These are phyloP conservation scores for Daldinia caldariorum DNA, from an alignment of 495 filamentous ascomycete genomes.

Conservation along the genomic window DNA sequence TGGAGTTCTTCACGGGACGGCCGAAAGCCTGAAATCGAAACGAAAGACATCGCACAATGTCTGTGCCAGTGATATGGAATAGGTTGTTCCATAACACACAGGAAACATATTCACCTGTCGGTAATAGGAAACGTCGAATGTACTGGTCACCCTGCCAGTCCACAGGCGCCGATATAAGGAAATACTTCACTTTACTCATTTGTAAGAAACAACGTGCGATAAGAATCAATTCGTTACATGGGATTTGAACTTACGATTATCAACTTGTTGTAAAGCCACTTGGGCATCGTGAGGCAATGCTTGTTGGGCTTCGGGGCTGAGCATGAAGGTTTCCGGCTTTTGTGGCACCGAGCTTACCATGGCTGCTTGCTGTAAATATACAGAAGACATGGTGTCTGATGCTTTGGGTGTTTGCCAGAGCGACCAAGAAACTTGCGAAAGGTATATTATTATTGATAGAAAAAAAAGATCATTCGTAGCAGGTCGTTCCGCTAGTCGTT, in stretches of 20 bases:
- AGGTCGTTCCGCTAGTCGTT: constrained; percentile 37
- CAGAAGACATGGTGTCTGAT: constrained; percentile 59
- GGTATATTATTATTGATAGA: constrained; percentile 18
- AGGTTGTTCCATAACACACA: constrained; percentile 99
- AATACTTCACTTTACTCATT: constrained; percentile 86
- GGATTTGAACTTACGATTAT: constrained; percentile 81
- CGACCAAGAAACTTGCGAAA: constrained; percentile 9
- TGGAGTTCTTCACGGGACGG: constrained; percentile 98
- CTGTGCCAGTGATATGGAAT: constrained; percentile 98
- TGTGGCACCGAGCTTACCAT: constrained; percentile 65
- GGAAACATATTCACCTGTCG: constrained; percentile 98
- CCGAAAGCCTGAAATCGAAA: constrained; percentile 99
- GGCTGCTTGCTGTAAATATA: constrained; percentile 63
- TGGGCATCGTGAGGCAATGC: constrained; percentile 95
- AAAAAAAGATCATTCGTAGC: constrained; percentile 40
- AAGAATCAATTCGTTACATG: not conserved
- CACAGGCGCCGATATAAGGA: constrained; percentile 97
- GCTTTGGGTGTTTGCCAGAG: too few relatives aligned
- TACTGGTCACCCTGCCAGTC: constrained; percentile 98
- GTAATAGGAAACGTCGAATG: constrained; percentile 92
- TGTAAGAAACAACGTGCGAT: constrained; percentile 30
- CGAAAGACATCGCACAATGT: constrained; percentile 97
- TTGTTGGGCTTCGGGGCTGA: constrained; percentile 95
- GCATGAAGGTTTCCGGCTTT: constrained; percentile 98
- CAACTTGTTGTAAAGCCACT: constrained; percentile 96